A percentile compares a stretch with the other conserved stretches of the same genome.
Evolutionary conservation across 1,284 basidiomycete genomes (phyloP).

Genomic region (Ceratobasidium sp.): DNA sequence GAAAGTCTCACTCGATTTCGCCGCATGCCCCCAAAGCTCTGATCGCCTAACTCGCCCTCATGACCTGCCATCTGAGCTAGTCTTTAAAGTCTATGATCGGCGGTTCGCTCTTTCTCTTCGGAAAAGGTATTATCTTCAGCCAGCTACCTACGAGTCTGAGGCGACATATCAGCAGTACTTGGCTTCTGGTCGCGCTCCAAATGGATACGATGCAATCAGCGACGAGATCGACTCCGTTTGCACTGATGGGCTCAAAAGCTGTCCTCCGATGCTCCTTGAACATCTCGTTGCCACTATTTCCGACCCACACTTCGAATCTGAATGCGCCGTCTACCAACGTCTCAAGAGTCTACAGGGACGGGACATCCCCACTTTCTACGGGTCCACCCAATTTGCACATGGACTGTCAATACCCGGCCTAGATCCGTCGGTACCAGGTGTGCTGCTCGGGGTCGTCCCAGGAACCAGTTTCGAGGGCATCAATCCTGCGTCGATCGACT

Average conservation of each 20-base stretch:
- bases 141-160: background rate
- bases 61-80: background rate
- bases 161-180: background rate
- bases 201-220: background rate
- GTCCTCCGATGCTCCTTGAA: background rate
- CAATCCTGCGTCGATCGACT: background rate
- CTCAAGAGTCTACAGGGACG: conserved; percentile 1
- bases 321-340: conserved; percentile 17
- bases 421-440: background rate
- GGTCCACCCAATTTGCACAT: background rate
- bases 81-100: conserved; percentile 13
- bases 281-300: background rate
- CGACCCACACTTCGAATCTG: background rate
- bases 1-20: background rate
- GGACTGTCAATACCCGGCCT: background rate
- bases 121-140: background rate
- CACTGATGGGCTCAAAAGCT: too few relatives aligned
- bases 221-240: background rate
- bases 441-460: background rate
- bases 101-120: background rate
- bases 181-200: background rate
- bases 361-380: background rate
- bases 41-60: background rate
- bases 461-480: background rate
- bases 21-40: background rate